Base-by-base conservation (phyloP, 2,329 filamentous ascomycete genomes). In the Chrysoporthe austroafricana region DNA sequence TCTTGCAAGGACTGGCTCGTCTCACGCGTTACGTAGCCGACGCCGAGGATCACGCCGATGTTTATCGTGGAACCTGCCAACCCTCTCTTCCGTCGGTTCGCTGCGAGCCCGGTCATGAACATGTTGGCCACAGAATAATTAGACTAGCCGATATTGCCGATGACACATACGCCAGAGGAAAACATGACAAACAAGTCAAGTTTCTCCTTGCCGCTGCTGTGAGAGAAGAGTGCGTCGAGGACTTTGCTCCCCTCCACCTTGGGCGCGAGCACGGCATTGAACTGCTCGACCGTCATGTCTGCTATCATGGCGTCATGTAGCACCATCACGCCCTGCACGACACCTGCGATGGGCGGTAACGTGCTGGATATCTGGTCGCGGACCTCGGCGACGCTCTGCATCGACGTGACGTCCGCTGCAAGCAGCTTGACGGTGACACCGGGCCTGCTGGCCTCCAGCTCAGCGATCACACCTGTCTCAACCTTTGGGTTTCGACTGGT, bases 91-190 rank as follows among this genome's bases (percentile, higher is more conserved):
- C 78, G 69, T 3, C 84, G 73, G 14, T 80, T 73, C 0, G 70
- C 62, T 0, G 63, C 77, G 0, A 84, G 70, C 2, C 68, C 69
- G 1, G 70, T 67, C 75, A 83, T 78, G 71, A 76, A 85, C 16
- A 68, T 68, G 69, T 83, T 83, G 1, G 79, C 81, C 0, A 79
- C 79, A 2, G 73, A 70, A 68, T 85, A 85, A 68, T 79, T 82
- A 9, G 74, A 66, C 71, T 85, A 82, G 34, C 71, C 73, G 11
- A 43, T 18, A 66, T 76, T 75, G 18, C 76, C 76, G 1, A 66
- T 60, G 6, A 76, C 66, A 46, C 43, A 60, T 4, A 70, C 67
- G 4, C 72, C 21, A 1, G 76, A 78, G 0, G 75, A 76, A 52
- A 78, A 73, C 16, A 75, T 43, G 60, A 78, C 66, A 64, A 78